These are phyloP conservation scores for Maudiozyma pseudohumilis DNA, from an alignment of 805 yeast genomes.

Conservation along the genomic window DNA sequence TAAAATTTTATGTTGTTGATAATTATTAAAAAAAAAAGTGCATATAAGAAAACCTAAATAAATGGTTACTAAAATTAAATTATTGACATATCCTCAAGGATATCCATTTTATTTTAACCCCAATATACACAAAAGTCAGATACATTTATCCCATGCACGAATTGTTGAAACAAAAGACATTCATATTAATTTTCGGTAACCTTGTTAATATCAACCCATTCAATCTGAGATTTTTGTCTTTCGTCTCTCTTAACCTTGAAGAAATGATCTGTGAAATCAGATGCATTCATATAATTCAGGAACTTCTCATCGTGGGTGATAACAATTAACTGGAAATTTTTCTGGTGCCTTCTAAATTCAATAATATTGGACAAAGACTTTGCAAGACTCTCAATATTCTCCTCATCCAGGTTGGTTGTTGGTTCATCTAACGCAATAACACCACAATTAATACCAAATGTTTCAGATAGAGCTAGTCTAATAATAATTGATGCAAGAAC, in stretches of 20 bases:
- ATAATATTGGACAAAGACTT: slow-evolving; percentile 67
- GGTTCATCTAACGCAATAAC: slow-evolving; percentile 96
- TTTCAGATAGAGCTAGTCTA: slow-evolving; percentile 85
- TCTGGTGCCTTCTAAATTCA: slow-evolving; percentile 61
- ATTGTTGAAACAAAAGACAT: too few species aligned
- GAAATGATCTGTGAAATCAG: slow-evolving; percentile 76
- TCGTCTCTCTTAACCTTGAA: slow-evolving; percentile 74
- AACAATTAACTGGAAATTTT: slow-evolving; percentile 86
- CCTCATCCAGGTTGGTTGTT: slow-evolving; percentile 87
- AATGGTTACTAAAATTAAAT: too few species aligned
- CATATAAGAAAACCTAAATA: too few species aligned
- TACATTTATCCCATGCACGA: too few species aligned
- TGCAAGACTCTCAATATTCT: slow-evolving; percentile 82
- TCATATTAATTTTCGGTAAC: slow-evolving; percentile 23
- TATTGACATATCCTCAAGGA: too few species aligned
- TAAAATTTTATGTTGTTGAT: too few species aligned
- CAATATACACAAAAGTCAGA: too few species aligned
- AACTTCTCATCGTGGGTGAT: slow-evolving; percentile 96
- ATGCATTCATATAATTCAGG: slow-evolving; percentile 74
- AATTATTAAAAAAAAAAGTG: too few species aligned
- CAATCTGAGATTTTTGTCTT: slow-evolving; percentile 70
- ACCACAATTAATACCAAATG: slow-evolving; percentile 92
- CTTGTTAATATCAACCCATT: slow-evolving; percentile 38
- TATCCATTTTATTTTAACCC: too few species aligned
- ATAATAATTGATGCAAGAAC: slow-evolving; percentile 88